These are phyloP conservation scores for Colletotrichum lentis DNA, from an alignment of 2,329 filamentous ascomycete species.

Conservation along the genomic window DNA sequence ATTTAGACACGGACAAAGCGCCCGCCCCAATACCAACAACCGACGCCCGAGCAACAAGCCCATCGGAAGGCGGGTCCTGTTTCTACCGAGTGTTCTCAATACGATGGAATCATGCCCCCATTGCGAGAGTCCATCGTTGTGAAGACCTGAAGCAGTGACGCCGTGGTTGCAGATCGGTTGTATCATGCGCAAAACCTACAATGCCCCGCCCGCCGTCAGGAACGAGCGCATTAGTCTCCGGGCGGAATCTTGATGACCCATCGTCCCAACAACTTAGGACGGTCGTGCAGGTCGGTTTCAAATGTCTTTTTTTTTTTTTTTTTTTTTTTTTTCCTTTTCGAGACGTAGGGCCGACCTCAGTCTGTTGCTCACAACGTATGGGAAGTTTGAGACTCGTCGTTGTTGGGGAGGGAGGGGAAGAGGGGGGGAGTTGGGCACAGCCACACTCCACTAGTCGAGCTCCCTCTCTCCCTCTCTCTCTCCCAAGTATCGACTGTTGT, in stretches of 20 bases:
- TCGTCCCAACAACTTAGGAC: constrained; percentile 33
- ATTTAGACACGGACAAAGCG: constrained; percentile 15
- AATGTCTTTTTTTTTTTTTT: not conserved
- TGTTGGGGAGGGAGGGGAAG: no score
- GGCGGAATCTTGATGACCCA: constrained; percentile 12
- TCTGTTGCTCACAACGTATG: constrained; percentile 18
- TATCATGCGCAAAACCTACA: constrained; percentile 34
- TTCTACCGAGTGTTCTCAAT: constrained; percentile 25
- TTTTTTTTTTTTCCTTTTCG: not conserved
- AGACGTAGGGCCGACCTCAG: constrained; percentile 22
- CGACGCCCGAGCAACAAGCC: constrained; percentile 8
- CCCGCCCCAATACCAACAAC: not conserved
- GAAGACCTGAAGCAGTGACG: constrained; percentile 34
- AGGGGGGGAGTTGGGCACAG: constrained; percentile 1
- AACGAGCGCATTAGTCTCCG: constrained; percentile 22
- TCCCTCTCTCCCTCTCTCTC: not conserved
- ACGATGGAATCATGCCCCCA: constrained; percentile 23
- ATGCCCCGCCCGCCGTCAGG: constrained; percentile 10
- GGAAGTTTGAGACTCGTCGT: constrained; percentile 2
- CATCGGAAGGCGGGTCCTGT: not conserved
- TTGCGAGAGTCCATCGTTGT: constrained; percentile 10
- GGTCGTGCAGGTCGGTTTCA: constrained; percentile 31
- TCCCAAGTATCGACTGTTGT: not conserved
- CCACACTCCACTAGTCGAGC: constrained; percentile 18
- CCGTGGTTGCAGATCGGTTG: constrained; percentile 35